Conservation (phyloP, 768 basidiomycete species). For the Termitomyces sp. region DNA sequence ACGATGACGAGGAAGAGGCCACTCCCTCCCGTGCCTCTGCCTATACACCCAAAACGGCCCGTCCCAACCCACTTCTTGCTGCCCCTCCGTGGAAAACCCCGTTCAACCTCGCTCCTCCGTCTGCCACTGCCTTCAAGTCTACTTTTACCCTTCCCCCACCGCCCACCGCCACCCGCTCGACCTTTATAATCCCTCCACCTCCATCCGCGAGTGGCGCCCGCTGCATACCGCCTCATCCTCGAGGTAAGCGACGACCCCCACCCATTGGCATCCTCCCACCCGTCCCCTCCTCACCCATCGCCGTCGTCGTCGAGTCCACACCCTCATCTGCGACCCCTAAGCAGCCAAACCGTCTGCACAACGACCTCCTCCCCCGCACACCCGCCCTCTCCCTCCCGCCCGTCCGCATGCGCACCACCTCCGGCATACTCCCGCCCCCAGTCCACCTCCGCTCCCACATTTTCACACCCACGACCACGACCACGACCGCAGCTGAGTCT, state of each 20-base stretch:
- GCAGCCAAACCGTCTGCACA: conserved; percentile 8
- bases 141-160: conserved; percentile 42
- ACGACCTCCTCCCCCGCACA: conserved; percentile 11
- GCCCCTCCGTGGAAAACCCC: conserved; percentile 56
- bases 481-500: conserved; percentile 21
- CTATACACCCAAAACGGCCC: conserved; percentile 18
- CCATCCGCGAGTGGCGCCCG: conserved; percentile 42
- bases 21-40: conserved; percentile 18
- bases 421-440: conserved; percentile 55
- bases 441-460: conserved; percentile 43
- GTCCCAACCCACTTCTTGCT: conserved; percentile 41
- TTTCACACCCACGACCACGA: conserved; percentile 22
- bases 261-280: conserved; percentile 61
- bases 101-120: conserved; percentile 48
- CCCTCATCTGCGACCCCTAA: conserved; percentile 10
- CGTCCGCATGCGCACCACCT: conserved; percentile 47
- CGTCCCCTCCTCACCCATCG: conserved; percentile 69
- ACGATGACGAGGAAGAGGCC: conserved; percentile 35
- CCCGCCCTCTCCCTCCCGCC: conserved; percentile 25
- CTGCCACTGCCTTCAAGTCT: conserved; percentile 47
- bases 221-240: conserved; percentile 25
- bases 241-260: conserved; percentile 55
- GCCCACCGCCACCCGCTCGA: conserved; percentile 42
- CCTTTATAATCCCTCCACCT: conserved; percentile 48
- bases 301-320: conserved; percentile 36